A percentile compares a stretch with the other conserved stretches of the same genome.
These are phyloP conservation scores for Zancudomyces culisetae DNA, from an alignment of 371 early-diverging fungal genomes.

Conservation along the genomic window DNA sequence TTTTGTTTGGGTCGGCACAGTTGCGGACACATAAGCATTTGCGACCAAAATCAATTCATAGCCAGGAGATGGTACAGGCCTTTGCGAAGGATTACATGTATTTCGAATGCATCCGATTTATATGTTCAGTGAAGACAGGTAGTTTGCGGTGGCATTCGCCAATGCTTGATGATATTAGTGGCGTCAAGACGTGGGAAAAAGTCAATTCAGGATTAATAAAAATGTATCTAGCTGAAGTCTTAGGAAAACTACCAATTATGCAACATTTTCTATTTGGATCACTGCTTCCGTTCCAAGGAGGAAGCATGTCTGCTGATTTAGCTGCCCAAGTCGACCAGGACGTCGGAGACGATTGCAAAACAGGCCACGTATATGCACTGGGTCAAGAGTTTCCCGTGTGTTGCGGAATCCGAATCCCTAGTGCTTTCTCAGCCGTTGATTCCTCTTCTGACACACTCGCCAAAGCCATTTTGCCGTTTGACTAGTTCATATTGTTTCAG, in stretches of 20 bases:
- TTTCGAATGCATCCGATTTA: conserved; percentile 75
- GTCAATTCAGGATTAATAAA: conserved; percentile 92
- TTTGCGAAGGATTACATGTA: conserved; percentile 80
- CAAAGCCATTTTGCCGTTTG: not conserved
- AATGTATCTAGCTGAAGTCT: conserved; percentile 95
- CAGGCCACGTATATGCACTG: conserved; percentile 62
- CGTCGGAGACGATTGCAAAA: conserved; percentile 32
- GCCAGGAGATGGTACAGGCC: conserved; percentile 58
- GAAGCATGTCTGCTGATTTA: conserved; percentile 5
- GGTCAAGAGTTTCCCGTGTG: conserved; percentile 88
- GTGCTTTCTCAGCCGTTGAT: conserved; percentile 67
- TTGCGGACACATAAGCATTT: conserved; percentile 59
- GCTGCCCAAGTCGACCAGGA: conserved; percentile 30
- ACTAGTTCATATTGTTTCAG: conserved; percentile 8
- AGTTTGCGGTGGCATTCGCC: conserved; percentile 64
- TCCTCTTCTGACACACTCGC: not conserved
- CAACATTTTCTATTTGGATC: conserved; percentile 96
- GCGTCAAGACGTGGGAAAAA: conserved; percentile 78
- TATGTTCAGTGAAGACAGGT: conserved; percentile 39
- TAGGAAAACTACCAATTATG: conserved; percentile 92
- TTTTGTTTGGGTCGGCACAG: conserved; percentile 85
- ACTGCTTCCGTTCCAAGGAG: conserved; percentile 17
- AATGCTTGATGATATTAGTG: conserved; percentile 89
- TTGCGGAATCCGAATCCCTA: conserved; percentile 86
- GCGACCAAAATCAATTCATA: conserved; percentile 73